phyloP scores from a whole-genome alignment of 192 early-diverging fungal genomes.

The Diversispora epigaea region DNA sequence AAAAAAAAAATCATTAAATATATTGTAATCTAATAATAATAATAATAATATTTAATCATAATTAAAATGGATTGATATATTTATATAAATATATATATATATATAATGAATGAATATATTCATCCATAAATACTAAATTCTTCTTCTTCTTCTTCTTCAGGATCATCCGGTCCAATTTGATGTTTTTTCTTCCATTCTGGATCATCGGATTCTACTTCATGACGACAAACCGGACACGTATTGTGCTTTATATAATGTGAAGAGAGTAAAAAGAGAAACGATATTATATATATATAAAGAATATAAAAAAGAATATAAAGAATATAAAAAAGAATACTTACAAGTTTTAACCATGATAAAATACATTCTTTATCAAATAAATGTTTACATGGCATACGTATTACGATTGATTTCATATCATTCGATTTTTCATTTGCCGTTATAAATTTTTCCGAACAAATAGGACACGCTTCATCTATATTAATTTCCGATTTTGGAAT shows the following conservation, averaged over 20 bases:
- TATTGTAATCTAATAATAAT: no score
- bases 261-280: background rate
- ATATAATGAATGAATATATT: no score
- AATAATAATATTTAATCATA: no score
- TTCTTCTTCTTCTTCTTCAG: constrained; percentile 36
- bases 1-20: no score
- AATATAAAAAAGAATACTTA: constrained; percentile 26
- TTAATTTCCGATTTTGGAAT: constrained; percentile 38
- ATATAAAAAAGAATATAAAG: background rate
- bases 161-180: constrained; percentile 37
- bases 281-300: background rate
- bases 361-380: constrained; percentile 47
- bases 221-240: constrained; percentile 43
- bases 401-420: constrained; percentile 35
- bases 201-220: constrained; percentile 44
- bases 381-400: constrained; percentile 42
- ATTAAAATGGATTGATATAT: no score
- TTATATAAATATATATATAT: no score
- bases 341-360: constrained; percentile 44
- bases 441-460: constrained; percentile 42
- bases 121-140: no score
- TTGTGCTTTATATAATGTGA: constrained; percentile 36
- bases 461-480: constrained; percentile 42
- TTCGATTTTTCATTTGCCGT: constrained; percentile 9
- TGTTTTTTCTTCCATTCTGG: constrained; percentile 46